Evolutionary conservation across 2,329 filamentous ascomycete genomes (phyloP).

Genomic region (Aquanectria penicillioides): DNA sequence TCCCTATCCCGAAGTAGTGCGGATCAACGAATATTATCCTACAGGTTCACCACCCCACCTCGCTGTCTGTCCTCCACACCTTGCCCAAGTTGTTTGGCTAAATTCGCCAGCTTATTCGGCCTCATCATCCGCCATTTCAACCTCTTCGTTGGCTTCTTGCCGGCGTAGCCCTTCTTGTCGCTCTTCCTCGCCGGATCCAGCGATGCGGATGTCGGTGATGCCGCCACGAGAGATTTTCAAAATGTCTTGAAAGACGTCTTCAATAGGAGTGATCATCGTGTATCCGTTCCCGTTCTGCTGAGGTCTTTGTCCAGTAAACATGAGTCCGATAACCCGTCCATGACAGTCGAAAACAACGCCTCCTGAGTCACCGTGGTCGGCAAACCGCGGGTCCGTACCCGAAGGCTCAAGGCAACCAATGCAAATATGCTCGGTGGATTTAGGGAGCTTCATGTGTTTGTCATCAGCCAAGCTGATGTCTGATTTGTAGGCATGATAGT

Average conservation of each 20-base stretch:
- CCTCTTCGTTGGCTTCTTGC: too few relatives aligned
- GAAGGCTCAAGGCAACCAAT: not conserved
- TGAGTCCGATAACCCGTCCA: conserved; percentile 1
- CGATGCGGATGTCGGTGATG: conserved; percentile 4
- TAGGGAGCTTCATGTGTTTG: not conserved
- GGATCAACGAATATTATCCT: too few relatives aligned
- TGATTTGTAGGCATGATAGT: not conserved
- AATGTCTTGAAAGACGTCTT: conserved; percentile 15
- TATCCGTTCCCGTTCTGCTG: not conserved
- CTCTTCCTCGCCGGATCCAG: too few relatives aligned
- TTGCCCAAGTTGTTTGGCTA: too few relatives aligned
- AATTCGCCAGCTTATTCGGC: too few relatives aligned
- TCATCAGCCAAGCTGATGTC: not conserved
- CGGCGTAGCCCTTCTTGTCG: too few relatives aligned
- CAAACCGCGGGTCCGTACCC: not conserved
- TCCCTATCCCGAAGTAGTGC: too few relatives aligned
- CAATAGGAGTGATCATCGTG: conserved; percentile 9
- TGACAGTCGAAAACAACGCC: not conserved
- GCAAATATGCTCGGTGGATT: not conserved
- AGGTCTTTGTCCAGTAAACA: conserved; percentile 4
- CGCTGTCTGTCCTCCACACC: too few relatives aligned
- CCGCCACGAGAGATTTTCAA: not conserved
- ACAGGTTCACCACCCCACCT: too few relatives aligned
- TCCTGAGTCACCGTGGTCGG: conserved; percentile 4
- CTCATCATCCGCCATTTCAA: too few relatives aligned